Evolutionary conservation across 2,329 filamentous ascomycete genomes (phyloP), one percentile per base, ranked within the genome.

Genomic region (Penicillium janthinellum): DNA sequence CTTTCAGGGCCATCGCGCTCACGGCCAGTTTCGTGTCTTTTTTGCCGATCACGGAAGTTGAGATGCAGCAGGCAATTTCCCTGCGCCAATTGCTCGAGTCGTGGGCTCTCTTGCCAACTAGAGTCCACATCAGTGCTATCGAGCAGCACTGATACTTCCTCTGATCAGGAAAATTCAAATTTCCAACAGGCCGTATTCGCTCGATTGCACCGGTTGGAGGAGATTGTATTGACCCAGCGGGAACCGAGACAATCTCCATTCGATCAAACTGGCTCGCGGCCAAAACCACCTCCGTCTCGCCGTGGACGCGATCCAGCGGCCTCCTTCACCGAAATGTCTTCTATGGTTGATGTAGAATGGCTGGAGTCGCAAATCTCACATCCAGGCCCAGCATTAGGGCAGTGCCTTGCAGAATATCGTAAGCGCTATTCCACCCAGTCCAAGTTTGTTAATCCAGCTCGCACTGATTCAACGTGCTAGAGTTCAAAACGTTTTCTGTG

Each of bases 11-110:
- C 17, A 17, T 17, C 17, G 17, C 17, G 17, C 17, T 17, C 17
- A 17, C 17, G 17, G 17, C 17, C 74, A 1, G 70, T 77, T 5
- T 76, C 73, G 0, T 77, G 74, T 54, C 66, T 70, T 12, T 75
- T 73, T 39, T 77, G 74, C 57, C 68, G 74, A 17, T 61, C 66
- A 58, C 69, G 73, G 57, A 75, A 83, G 79, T 79, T 84, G 52
- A 82, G 81, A 70, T 84, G 82, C 69, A 81, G 82, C 64, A 78
- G 81, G 15, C 77, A 78, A 57, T 74, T 78, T 15, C 82, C 82
- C 2, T 84, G 82, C 64, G 77, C 78, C 10, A 78, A 80, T 60
- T 84, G 82, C 63, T 71, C 64, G 4, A 67, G 67, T 25, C 68
- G 73, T 8, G 73, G 67, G 2, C 63, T 73, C 15, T 28, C 60